These are phyloP conservation scores for Neonectria magnoliae DNA, from an alignment of 2,329 filamentous ascomycete species.

Conservation along the genomic window DNA sequence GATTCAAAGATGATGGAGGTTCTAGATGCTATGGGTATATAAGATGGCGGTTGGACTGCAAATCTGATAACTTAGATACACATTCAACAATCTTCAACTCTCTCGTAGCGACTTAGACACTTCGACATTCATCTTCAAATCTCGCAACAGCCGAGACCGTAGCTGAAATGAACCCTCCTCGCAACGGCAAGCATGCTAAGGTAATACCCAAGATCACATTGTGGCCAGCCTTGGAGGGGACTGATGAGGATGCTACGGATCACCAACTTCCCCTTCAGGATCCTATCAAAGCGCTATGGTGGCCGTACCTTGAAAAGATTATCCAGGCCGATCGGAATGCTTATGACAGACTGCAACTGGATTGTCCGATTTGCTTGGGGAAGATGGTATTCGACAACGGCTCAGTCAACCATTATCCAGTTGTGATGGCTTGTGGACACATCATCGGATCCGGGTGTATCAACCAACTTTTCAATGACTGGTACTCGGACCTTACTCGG, in stretches of 20 bases:
- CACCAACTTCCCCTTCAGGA: neutral
- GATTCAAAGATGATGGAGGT: neutral
- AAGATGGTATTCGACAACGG: neutral
- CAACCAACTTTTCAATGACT: no score
- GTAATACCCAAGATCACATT: no score
- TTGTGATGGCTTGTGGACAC: constrained; percentile 31
- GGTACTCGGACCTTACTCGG: no score
- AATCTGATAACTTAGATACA: neutral
- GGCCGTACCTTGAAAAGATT: neutral
- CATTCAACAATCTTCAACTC: neutral
- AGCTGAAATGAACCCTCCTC: neutral
- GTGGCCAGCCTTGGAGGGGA: no score
- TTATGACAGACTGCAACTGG: neutral
- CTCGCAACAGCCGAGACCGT: neutral
- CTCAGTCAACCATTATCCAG: constrained; percentile 12
- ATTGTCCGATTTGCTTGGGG: neutral
- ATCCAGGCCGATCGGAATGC: neutral
- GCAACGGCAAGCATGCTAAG: neutral
- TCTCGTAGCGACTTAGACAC: no score
- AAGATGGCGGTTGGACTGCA: neutral
- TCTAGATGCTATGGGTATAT: neutral
- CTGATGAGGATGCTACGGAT: no score
- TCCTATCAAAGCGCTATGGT: neutral
- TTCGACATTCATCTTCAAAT: neutral
- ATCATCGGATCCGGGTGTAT: constrained; percentile 26